Evolutionary conservation across 2,329 filamentous ascomycete genomes (phyloP).

Genomic region (Aspergillaceae sp.): DNA sequence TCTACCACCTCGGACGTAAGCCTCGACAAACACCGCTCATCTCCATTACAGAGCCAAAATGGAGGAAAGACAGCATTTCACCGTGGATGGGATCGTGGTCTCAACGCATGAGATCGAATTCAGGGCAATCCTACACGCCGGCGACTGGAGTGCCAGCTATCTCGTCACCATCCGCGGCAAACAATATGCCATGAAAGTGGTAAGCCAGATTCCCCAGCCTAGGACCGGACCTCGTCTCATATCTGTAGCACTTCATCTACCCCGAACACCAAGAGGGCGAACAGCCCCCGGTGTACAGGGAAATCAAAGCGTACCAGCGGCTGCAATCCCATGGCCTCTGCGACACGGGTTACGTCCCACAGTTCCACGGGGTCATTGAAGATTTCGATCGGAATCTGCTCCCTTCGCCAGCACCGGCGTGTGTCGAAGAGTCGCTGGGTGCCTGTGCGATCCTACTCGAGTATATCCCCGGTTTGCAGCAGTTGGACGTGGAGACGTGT

Average conservation of each 20-base stretch:
- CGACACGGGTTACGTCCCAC: neutral
- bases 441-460: neutral
- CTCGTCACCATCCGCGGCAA: neutral
- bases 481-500: neutral
- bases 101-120: neutral
- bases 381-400: neutral
- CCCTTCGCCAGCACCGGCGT: too few species aligned
- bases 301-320: neutral
- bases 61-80: neutral
- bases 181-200: neutral
- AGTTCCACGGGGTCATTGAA: neutral
- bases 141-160: neutral
- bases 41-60: neutral
- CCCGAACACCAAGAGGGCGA: neutral
- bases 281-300: neutral
- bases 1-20: too few species aligned
- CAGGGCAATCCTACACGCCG: neutral
- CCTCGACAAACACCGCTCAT: too few species aligned
- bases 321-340: neutral
- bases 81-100: neutral
- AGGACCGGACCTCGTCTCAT: neutral
- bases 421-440: neutral
- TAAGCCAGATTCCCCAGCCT: neutral
- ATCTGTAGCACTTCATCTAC: neutral
- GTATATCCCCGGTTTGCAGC: neutral